Percentiles rank a stretch among this genome's conserved stretches.
Evolutionary conservation across 1,284 basidiomycete genomes (phyloP).

Genomic region (Trametes versicolor): DNA sequence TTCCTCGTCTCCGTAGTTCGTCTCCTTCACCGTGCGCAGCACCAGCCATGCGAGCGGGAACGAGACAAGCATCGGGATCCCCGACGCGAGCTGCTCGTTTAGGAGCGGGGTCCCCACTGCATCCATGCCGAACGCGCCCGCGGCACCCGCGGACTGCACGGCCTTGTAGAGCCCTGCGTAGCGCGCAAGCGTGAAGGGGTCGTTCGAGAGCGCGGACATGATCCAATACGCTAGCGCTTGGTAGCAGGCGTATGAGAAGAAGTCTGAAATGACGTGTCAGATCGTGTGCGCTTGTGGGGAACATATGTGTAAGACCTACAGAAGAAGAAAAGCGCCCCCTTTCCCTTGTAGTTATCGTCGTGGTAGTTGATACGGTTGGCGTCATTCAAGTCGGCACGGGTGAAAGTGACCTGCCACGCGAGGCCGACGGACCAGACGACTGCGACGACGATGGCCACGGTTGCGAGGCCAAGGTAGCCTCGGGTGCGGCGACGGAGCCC

Average conservation of each 20-base stretch:
- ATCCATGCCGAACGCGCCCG: constrained; percentile 59
- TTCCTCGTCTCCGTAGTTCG: constrained; percentile 50
- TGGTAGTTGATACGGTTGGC: constrained; percentile 47
- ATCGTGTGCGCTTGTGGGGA: neutral
- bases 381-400: constrained; percentile 34
- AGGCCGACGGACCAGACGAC: constrained; percentile 50
- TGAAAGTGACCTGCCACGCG: constrained; percentile 50
- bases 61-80: constrained; percentile 49
- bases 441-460: constrained; percentile 47
- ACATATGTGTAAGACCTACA: constrained; percentile 42
- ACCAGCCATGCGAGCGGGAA: constrained; percentile 50
- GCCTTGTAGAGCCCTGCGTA: constrained; percentile 54
- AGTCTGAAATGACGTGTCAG: constrained; percentile 38
- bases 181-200: constrained; percentile 55
- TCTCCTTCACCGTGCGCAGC: constrained; percentile 50
- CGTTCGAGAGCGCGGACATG: constrained; percentile 56
- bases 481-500: constrained; percentile 48
- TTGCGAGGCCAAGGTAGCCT: constrained; percentile 51
- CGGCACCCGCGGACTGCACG: constrained; percentile 51
- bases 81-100: constrained; percentile 51
- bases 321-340: constrained; percentile 52
- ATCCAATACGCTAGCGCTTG: constrained; percentile 54
- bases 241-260: constrained; percentile 50
- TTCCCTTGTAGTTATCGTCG: constrained; percentile 43
- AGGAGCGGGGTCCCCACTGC: constrained; percentile 51